phyloP scores from a whole-genome alignment of 1,139 yeast species.

The Spathaspora sp. region DNA sequence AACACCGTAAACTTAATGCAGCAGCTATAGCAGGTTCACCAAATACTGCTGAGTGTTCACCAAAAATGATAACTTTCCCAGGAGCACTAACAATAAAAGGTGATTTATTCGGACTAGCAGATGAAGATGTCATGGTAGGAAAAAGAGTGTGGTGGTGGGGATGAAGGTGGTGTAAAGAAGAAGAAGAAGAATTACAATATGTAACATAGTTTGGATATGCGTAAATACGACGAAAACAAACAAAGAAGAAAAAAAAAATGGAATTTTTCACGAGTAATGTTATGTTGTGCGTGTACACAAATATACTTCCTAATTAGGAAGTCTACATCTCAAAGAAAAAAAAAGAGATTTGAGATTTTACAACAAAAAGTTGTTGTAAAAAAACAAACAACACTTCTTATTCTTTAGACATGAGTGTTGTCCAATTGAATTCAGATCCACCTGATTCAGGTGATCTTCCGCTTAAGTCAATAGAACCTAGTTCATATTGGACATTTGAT shows the following conservation, averaged over 20 bases:
- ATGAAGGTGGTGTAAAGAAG: not conserved
- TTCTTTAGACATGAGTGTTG: not conserved
- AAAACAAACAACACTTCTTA: not conserved
- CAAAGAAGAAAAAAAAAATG: not conserved
- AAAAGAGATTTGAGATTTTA: not conserved
- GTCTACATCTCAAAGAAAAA: conserved; percentile 4
- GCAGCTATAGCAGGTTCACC: conserved; percentile 93
- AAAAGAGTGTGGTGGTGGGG: not conserved
- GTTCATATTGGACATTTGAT: conserved; percentile 44
- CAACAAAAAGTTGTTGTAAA: not conserved
- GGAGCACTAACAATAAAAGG: conserved; percentile 89
- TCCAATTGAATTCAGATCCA: conserved; percentile 5
- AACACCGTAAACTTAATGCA: conserved; percentile 79
- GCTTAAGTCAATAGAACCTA: conserved; percentile 37
- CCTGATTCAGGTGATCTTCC: conserved; percentile 10
- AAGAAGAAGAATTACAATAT: not conserved
- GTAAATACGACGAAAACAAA: not conserved
- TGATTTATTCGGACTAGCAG: conserved; percentile 1
- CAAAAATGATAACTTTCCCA: conserved; percentile 93
- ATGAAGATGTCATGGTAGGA: not conserved
- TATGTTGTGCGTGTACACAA: not conserved
- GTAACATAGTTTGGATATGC: not conserved
- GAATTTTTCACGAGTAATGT: not conserved
- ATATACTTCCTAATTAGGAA: conserved; percentile 7
- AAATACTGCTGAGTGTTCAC: conserved; percentile 96